phyloP scores from a whole-genome alignment of 2,329 filamentous ascomycete genomes.

The Sporothrix dimorphospora region DNA sequence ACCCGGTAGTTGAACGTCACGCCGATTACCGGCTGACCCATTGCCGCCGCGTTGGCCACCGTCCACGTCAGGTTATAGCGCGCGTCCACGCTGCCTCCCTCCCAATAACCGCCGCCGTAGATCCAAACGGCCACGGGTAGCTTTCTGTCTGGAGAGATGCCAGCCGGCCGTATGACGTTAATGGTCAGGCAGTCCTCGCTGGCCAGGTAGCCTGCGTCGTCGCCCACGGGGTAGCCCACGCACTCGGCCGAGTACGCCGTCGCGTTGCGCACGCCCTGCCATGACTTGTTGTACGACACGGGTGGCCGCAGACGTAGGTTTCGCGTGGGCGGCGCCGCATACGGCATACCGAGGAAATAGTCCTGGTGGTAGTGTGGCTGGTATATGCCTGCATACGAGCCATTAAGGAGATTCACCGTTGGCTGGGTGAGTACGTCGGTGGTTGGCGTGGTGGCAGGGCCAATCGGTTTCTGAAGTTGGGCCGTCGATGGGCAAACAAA shows the following conservation, averaged over 20 bases:
- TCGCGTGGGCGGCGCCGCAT: background rate
- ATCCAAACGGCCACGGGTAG: slow-evolving; percentile 59
- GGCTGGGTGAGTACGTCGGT: background rate
- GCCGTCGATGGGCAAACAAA: background rate
- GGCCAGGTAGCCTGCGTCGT: background rate
- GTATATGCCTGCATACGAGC: background rate
- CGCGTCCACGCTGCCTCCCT: slow-evolving; percentile 48
- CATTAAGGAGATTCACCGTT: background rate
- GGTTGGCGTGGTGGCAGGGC: too few relatives aligned
- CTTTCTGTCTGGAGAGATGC: slow-evolving; percentile 31
- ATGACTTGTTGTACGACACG: background rate
- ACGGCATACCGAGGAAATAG: slow-evolving; percentile 3
- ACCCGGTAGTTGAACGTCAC: slow-evolving; percentile 53
- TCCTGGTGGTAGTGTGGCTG: background rate
- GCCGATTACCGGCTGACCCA: slow-evolving; percentile 50
- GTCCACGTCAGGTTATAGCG: slow-evolving; percentile 64
- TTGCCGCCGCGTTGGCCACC: slow-evolving; percentile 49
- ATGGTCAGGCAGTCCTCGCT: slow-evolving; percentile 15
- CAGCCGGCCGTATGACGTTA: slow-evolving; percentile 34
- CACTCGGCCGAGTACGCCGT: background rate
- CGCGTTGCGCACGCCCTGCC: background rate
- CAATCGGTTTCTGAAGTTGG: background rate
- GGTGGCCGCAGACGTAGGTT: background rate
- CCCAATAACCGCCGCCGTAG: slow-evolving; percentile 36
- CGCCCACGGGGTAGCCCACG: background rate